These are phyloP conservation scores for Xylaria intraflava DNA, from an alignment of 495 filamentous ascomycete genomes.

Conservation along the genomic window DNA sequence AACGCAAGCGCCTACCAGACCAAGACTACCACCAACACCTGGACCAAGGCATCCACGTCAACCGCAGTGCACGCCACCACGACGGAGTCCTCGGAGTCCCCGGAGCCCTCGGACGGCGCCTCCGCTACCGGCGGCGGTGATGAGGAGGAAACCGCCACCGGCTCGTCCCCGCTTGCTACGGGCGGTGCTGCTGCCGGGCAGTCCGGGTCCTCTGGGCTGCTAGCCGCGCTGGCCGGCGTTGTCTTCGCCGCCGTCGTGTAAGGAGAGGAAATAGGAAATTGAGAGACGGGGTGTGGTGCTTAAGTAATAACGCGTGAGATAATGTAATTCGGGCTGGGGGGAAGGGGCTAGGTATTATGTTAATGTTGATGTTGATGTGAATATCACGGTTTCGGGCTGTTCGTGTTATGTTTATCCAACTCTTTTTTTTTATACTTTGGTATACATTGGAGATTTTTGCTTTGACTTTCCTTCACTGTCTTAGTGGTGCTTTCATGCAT, in stretches of 20 bases:
- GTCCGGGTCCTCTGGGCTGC: background rate
- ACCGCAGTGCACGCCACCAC: background rate
- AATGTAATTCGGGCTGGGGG: too few relatives aligned
- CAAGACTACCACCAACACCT: conserved; percentile 12
- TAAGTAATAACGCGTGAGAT: too few relatives aligned
- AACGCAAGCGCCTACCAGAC: conserved; percentile 32
- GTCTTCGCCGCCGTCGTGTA: conserved; percentile 6
- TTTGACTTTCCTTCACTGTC: too few relatives aligned
- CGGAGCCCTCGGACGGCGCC: background rate
- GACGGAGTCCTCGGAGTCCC: background rate
- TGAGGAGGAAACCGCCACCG: background rate
- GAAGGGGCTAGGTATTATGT: too few relatives aligned
- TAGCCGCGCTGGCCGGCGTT: conserved; percentile 6
- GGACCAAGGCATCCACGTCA: background rate
- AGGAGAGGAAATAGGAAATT: background rate
- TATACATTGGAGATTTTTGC: too few relatives aligned
- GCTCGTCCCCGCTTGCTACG: background rate
- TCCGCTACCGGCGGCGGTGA: background rate
- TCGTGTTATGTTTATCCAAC: too few relatives aligned
- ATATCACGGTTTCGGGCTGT: too few relatives aligned
- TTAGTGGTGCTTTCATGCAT: too few relatives aligned
- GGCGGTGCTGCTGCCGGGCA: background rate
- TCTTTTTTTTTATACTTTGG: too few relatives aligned
- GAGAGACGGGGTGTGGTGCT: too few relatives aligned
- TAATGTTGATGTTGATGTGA: too few relatives aligned